Base-by-base conservation (phyloP, 495 filamentous ascomycete species). In the Lasiosphaeria hispida region DNA sequence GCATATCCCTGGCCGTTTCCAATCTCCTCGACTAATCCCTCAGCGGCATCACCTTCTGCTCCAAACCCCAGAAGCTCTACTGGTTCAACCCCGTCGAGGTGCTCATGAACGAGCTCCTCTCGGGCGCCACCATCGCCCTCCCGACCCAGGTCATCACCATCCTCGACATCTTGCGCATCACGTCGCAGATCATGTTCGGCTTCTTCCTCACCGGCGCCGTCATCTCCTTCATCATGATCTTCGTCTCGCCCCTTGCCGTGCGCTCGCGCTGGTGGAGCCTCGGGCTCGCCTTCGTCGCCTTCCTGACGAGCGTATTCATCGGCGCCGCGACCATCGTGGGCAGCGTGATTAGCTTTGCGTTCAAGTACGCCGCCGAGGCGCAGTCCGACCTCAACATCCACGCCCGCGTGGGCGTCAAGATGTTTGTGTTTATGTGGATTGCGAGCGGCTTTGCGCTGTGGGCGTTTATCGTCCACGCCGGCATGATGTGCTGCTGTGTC, bases 341-440 rank as follows among this genome's bases (percentile, higher is more conserved):
- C 10, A 94, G 89, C 0, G 89, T 85, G 58, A 88, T 96, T 79
- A 91, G 88, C 63, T 64, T 85, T 35, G 86, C 92, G 47, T 91
- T 96, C 75, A 79, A 81, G 39, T 85, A 85, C 45, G 87, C 90
- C 17, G 83, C 94, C 61, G 80, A 72, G 73, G 81, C 65, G 59
- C 82, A 78, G 70, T 73, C 61, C 3, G 81, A 83, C 34, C 71
- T 96, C 14, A 94, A 96, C 65, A 93, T 97, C 62, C 67, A 75
- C 7, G 89, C 87, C 4, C 70, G 79, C 10, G 65, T 96, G 6
- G 91, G 92, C 3, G 74, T 58, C 6, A 76, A 80, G 62, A 95
- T 97, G 91, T 82, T 96, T 65, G 86, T 76, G 0, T 95, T 96
- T 62, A 91, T 96, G 88, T 97, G 92, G 92, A 79, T 89, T 36